A percentile compares a stretch with the other conserved stretches of the same genome.
These are phyloP conservation scores for Coemansia sp. DNA, from an alignment of 192 early-diverging fungal genomes.

Conservation along the genomic window DNA sequence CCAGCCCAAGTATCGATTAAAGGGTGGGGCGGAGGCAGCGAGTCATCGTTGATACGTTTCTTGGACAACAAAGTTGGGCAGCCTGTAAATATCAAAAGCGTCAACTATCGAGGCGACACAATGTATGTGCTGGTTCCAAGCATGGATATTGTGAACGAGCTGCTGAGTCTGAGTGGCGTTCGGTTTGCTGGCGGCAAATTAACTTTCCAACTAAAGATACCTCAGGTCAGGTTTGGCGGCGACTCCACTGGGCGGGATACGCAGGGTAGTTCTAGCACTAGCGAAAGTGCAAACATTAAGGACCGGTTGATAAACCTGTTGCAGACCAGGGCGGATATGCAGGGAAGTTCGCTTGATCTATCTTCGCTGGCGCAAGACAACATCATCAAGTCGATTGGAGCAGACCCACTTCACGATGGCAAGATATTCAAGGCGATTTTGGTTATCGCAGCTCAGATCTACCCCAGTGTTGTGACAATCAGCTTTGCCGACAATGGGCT, in stretches of 20 bases:
- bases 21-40: constrained; percentile 50
- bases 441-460: constrained; percentile 45
- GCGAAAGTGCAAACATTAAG: constrained; percentile 33
- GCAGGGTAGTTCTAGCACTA: constrained; percentile 11
- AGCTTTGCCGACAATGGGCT: constrained; percentile 48
- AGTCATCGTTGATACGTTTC: constrained; percentile 38
- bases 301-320: constrained; percentile 46
- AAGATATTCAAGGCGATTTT: constrained; percentile 52
- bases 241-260: constrained; percentile 18
- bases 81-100: constrained; percentile 28
- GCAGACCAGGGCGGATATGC: constrained; percentile 44
- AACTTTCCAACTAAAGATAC: constrained; percentile 41
- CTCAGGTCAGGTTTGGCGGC: constrained; percentile 42
- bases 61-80: constrained; percentile 38
- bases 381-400: constrained; percentile 41
- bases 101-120: constrained; percentile 45
- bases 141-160: constrained; percentile 38
- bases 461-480: constrained; percentile 31
- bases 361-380: constrained; percentile 40
- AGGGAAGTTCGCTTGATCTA: constrained; percentile 46
- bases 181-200: constrained; percentile 52
- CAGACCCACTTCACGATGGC: constrained; percentile 40
- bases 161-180: constrained; percentile 50
- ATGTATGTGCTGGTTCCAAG: constrained; percentile 44
- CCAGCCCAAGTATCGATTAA: constrained; percentile 45